Conservation (phyloP, 164 flowering plant species). For the Vitis riparia region DNA sequence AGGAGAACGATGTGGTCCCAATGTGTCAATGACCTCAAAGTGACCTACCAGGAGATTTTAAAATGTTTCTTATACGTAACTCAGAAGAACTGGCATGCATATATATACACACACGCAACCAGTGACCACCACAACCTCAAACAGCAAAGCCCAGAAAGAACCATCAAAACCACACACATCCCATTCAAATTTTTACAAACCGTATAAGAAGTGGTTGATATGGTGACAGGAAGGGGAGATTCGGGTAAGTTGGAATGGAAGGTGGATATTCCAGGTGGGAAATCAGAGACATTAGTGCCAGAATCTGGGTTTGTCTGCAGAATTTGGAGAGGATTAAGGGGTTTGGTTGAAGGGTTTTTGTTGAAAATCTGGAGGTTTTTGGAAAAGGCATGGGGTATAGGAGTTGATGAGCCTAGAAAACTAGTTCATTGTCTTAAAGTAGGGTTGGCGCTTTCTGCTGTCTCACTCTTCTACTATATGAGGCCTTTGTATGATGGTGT, state of each 20-base stretch:
- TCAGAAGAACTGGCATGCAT: too few species aligned
- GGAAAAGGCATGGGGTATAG: constrained; percentile 55
- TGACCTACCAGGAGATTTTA: too few species aligned
- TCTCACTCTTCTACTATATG: constrained; percentile 70
- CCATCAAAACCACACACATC: too few species aligned
- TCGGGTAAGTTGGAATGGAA: constrained; percentile 51
- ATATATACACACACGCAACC: too few species aligned
- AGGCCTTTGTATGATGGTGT: constrained; percentile 69
- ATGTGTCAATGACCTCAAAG: too few species aligned
- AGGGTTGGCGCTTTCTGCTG: constrained; percentile 62
- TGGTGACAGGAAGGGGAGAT: constrained; percentile 22
- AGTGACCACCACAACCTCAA: too few species aligned
- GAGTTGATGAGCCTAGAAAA: constrained; percentile 47
- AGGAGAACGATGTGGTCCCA: too few species aligned
- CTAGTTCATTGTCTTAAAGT: constrained; percentile 66
- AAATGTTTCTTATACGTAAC: too few species aligned
- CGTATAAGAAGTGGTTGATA: not conserved
- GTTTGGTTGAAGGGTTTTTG: constrained; percentile 23
- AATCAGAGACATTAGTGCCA: constrained; percentile 31
- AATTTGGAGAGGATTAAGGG: constrained; percentile 26
- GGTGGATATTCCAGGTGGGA: constrained; percentile 39
- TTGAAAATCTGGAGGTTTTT: constrained; percentile 32
- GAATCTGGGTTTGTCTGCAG: constrained; percentile 22
- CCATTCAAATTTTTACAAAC: too few species aligned
- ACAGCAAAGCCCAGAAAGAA: too few species aligned